Evolutionary conservation across 768 basidiomycete species (phyloP), one percentile per base, ranked within the genome.

Genomic region (Suillus luteus): DNA sequence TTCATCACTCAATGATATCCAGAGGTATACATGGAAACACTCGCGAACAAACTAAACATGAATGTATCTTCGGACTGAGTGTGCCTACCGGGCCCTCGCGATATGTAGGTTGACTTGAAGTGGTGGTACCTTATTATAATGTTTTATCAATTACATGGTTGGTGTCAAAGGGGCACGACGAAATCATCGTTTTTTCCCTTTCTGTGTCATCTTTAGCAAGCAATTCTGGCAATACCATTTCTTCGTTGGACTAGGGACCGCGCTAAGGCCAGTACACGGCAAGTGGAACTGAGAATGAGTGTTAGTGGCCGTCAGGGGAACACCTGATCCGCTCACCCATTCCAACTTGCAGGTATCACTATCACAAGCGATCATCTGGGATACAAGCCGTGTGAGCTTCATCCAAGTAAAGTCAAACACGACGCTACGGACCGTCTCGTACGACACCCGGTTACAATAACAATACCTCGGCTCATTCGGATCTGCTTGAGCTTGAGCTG

Each of bases 361-460:
- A 71, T 96, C 94, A 70, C 94, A 96, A 17, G 81, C 94, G 65
- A 96, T 88, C 94, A 96, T 95, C 90, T 91, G 64, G 31, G 57
- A 31, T 62, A 70, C 38, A 41, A 9, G 52, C 10, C 5, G 24
- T 31, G 24, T 52, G 55, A 65, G 58, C 66, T 67, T 49, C 67
- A 67, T 57, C 35, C 61, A 55, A 55, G 57, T 11, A 52, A 57
- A 41, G 35, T 58, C 24, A 19, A n/a, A 7, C 6, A 19, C 24
- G 5, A 27, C 10, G 57, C 24, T 15, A 77, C 86, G 65, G 69
- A 91, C 91, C 75, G 90, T 87, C 69, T 94, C 95, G 71, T 85
- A 94, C 22, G 90, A 92, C 38, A 87, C 85, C 65, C 88, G 82
- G 67, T 90, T 82, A 75, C 95, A 96, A 72, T 87, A 89, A 74